Base-by-base conservation (phyloP, 1,139 yeast genomes). In the Sugiyamaella neomexicana region DNA sequence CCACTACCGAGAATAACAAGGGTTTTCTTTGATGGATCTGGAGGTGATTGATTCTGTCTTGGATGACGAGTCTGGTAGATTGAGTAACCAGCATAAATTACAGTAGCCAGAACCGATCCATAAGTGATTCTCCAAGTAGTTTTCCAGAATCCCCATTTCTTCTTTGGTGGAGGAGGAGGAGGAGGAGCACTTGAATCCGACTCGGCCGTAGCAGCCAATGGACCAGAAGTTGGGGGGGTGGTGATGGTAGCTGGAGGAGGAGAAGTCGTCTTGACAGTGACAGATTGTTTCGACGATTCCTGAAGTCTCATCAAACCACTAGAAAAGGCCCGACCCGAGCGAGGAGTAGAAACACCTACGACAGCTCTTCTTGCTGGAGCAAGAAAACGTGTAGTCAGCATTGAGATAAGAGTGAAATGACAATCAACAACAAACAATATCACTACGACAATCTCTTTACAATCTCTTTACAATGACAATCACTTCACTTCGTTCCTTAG, bases 1-100 rank as follows among this genome's bases (percentile, higher is more conserved):
- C 97, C 97, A 44, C 96, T 82, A 57, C 98, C 97, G 64, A 91
- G 80, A 61, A 91, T 83, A 54, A 91, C 95, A 67, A 91, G 75
- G 45, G 91, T 89, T 76, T 91, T 91, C 79, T 88, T 89, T 69
- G 85, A 82, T 57, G 88, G 69, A 59, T 69, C 73, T 7, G 72
- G 68, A 15, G 72, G 71, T 15, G 59, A 52, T 61, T 74, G 78
- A 54, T 65, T 68, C 8, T 65, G 68, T 36, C 56, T 54, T 17
- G 77, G 77, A 58, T 72, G 71, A 46, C 72, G 64, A 23, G 65
- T 65, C 42, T 65, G 66, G 58, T 72, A 73, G 60, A 73, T 65
- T 34, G 65, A 60, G 57, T 67, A 71, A 13, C 69, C 73, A 50
- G 65, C 60, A 55, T 63, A 64, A 5, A 65, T 73, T 7, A 68